These are phyloP conservation scores for Podospora bellae-mahoneyi DNA, from an alignment of 495 filamentous ascomycete species.

Conservation along the genomic window DNA sequence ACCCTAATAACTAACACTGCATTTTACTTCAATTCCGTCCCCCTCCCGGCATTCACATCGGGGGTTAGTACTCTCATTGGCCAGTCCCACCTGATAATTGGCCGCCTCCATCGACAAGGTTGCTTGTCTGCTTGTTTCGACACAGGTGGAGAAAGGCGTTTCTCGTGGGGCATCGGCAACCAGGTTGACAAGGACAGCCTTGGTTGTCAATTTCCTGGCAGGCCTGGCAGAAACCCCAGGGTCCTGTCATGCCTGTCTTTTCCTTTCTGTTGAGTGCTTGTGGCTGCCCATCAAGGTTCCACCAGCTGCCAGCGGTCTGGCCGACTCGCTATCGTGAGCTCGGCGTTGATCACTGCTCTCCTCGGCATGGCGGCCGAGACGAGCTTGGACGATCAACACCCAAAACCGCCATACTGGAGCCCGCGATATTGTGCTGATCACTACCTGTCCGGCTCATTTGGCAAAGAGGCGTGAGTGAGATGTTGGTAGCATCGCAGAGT, in stretches of 20 bases:
- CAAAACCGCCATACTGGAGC: background rate
- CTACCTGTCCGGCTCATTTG: background rate
- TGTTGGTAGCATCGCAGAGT: no score
- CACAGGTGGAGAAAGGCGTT: background rate
- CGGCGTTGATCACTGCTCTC: background rate
- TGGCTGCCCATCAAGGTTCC: background rate
- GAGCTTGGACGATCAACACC: background rate
- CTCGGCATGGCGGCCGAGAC: background rate
- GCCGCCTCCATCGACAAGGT: background rate
- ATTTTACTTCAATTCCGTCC: background rate
- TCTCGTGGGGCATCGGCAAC: background rate
- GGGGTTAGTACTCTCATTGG: background rate
- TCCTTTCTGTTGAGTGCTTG: background rate
- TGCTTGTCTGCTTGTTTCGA: background rate
- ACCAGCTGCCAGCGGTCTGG: background rate
- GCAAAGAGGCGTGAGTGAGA: no score
- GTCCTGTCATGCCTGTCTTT: no score
- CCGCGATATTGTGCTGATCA: background rate
- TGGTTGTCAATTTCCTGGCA: background rate
- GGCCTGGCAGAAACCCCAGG: no score
- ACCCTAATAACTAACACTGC: background rate
- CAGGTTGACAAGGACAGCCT: background rate
- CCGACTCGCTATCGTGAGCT: background rate
- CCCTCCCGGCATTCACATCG: background rate
- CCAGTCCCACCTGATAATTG: no score